These are phyloP conservation scores for Vaccinium vitisidaea DNA, from an alignment of 148 eudicot species.

Conservation along the genomic window DNA sequence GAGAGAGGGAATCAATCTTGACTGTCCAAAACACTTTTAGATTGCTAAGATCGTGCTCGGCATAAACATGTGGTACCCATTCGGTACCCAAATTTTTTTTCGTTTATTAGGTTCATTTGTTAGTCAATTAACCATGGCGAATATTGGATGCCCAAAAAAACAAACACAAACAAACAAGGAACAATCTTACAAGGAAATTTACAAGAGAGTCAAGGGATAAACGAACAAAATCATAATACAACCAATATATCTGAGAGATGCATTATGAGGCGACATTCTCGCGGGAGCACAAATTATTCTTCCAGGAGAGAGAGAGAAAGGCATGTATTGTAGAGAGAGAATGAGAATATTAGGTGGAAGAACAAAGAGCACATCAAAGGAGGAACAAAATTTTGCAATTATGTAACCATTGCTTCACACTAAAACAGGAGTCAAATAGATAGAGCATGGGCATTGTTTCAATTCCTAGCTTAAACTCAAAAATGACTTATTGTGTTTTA, in stretches of 20 bases:
- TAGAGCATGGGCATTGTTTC: too few species aligned
- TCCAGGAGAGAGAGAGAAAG: slow-evolving; percentile 2
- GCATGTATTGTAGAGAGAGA: neutral
- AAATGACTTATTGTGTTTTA: too few species aligned
- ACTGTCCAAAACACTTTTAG: too few species aligned
- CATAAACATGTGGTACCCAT: too few species aligned
- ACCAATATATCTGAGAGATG: neutral
- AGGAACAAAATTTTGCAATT: too few species aligned
- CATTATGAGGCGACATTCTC: slow-evolving; percentile 34
- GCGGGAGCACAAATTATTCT: slow-evolving; percentile 23
- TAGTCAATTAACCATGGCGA: neutral
- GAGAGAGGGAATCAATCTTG: too few species aligned
- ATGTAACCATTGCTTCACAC: too few species aligned
- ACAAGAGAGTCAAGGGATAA: neutral
- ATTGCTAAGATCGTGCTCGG: too few species aligned
- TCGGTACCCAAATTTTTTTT: too few species aligned
- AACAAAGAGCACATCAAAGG: neutral
- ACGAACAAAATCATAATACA: slow-evolving; percentile 3
- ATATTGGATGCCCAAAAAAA: neutral
- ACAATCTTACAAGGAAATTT: neutral
- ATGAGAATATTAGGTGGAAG: neutral
- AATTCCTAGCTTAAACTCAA: too few species aligned
- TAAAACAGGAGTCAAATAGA: too few species aligned
- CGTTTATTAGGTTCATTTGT: too few species aligned
- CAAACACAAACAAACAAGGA: neutral